A percentile compares a stretch with the other conserved stretches of the same genome.
Conservation (phyloP, 2,329 filamentous ascomycete species). For the Leptodontidium sp. region DNA sequence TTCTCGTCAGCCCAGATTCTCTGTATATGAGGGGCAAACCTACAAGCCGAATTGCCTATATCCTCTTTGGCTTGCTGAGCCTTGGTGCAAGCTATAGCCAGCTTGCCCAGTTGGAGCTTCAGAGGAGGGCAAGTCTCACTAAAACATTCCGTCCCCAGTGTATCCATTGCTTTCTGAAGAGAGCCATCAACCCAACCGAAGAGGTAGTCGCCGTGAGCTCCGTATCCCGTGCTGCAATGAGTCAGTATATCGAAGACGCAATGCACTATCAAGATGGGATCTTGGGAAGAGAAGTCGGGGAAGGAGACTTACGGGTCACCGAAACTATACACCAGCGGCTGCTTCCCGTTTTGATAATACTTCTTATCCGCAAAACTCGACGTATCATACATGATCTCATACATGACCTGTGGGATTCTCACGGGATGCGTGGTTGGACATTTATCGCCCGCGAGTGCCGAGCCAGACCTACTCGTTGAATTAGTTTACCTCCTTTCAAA, state of each 20-base stretch:
- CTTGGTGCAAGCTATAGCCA: constrained; percentile 29
- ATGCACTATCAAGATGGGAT: no score
- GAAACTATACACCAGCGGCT: constrained; percentile 32
- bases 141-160: constrained; percentile 31
- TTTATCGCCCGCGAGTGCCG: constrained; percentile 23
- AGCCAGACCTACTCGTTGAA: constrained; percentile 31
- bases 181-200: constrained; percentile 62
- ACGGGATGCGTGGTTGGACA: constrained; percentile 25
- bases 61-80: constrained; percentile 31
- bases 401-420: constrained; percentile 29
- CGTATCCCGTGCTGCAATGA: constrained; percentile 54
- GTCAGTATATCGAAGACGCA: background rate
- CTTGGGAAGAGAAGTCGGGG: no score
- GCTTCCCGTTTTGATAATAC: constrained; percentile 28
- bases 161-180: constrained; percentile 58
- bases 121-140: constrained; percentile 34
- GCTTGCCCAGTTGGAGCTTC: constrained; percentile 26
- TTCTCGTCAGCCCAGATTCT: constrained; percentile 3
- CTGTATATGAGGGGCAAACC: constrained; percentile 6
- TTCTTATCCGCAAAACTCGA: constrained; percentile 26
- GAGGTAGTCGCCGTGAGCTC: constrained; percentile 64
- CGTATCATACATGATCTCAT: constrained; percentile 32
- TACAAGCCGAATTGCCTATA: constrained; percentile 28
- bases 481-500: no score
- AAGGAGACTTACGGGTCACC: constrained; percentile 50